Base-by-base conservation (phyloP, 257 asterid genomes). In the Solanum sitiens region DNA sequence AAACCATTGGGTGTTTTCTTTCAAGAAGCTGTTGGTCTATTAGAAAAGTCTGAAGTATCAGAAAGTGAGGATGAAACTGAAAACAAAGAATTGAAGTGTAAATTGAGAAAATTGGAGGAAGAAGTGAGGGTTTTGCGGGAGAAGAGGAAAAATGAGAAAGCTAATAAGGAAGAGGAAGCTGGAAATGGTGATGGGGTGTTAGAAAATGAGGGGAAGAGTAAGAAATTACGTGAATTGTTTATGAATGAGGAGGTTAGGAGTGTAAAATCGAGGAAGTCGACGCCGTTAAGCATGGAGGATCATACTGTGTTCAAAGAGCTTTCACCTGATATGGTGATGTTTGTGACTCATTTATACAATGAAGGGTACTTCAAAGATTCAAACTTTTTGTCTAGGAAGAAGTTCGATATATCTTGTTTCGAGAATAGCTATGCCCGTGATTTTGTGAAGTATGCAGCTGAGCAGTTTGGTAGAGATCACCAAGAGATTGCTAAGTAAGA, bases 401-500 rank as follows among this genome's bases (percentile, higher is more conserved):
- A 83, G 89, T 93, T 94, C 67, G 95, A 94, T 86, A 18, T 84
- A 23, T 85, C 92, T 50, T 86, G 90, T 61, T 96, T 95, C 37
- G 93, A 91, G 92, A 79, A 47, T 87, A 89, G 95, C 42, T 93
- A 93, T 88, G 95, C 92, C 47, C 96, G 95, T n/a, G 92, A 90
- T 21, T 95, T 89, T 87, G 86, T 96, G 23, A 93, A 92, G 92
- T 89, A 47, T 40, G 98, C 94, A 20, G 98, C 98, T 14, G 91
- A 89, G 77, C 92, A 91, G 73, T 94, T 95, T 90, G 98, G 96
- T 2, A 92, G 84, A 86, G 95, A 95, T 85, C 94, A 95, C 85
- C 93, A 88, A 87, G 94, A 94, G 88, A 89, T 96, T 88, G 94
- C 97, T 45, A 92, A 93, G 99, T 95, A 91, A 93, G 96, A 20